Evolutionary conservation across 2,329 filamentous ascomycete genomes (phyloP).

Genomic region (Exophiala aquamarina): DNA sequence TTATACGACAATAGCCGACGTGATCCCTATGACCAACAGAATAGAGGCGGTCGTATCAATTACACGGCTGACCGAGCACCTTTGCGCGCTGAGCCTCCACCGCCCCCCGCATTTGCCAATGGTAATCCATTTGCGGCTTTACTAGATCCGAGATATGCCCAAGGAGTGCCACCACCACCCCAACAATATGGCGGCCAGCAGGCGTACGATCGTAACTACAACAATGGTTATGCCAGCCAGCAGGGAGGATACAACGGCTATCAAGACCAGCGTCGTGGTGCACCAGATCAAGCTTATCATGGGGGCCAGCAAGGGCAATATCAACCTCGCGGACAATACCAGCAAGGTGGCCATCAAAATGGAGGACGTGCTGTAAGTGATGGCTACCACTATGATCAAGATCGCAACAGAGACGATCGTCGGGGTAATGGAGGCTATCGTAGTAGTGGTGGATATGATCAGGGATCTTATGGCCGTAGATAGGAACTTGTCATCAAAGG

Average conservation of each 20-base stretch:
- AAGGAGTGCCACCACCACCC: slow-evolving; percentile 32
- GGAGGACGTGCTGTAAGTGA: slow-evolving; percentile 18
- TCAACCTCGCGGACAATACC: slow-evolving; percentile 27
- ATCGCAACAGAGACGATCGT: slow-evolving; percentile 15
- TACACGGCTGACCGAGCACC: slow-evolving; percentile 44
- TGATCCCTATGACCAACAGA: slow-evolving; percentile 27
- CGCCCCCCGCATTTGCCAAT: slow-evolving; percentile 12
- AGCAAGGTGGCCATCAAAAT: slow-evolving; percentile 19
- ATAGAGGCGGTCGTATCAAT: slow-evolving; percentile 49
- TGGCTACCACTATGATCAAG: slow-evolving; percentile 20
- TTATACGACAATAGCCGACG: slow-evolving; percentile 49
- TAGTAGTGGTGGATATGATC: slow-evolving; percentile 17
- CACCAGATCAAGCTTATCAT: slow-evolving; percentile 20
- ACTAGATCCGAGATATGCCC: slow-evolving; percentile 44
- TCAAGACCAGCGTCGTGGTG: slow-evolving; percentile 30
- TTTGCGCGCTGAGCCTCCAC: slow-evolving; percentile 13
- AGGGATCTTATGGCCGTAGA: slow-evolving; percentile 20
- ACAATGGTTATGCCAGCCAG: slow-evolving; percentile 10
- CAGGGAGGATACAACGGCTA: slow-evolving; percentile 27
- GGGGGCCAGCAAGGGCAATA: slow-evolving; percentile 29
- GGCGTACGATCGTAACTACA: slow-evolving; percentile 23
- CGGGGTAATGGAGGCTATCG: slow-evolving; percentile 17
- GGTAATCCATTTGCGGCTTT: slow-evolving; percentile 50
- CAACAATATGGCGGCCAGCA: slow-evolving; percentile 29
- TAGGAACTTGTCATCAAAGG: background rate